Base-by-base conservation (phyloP, 192 early-diverging fungal genomes). In the Coemansia sp. region DNA sequence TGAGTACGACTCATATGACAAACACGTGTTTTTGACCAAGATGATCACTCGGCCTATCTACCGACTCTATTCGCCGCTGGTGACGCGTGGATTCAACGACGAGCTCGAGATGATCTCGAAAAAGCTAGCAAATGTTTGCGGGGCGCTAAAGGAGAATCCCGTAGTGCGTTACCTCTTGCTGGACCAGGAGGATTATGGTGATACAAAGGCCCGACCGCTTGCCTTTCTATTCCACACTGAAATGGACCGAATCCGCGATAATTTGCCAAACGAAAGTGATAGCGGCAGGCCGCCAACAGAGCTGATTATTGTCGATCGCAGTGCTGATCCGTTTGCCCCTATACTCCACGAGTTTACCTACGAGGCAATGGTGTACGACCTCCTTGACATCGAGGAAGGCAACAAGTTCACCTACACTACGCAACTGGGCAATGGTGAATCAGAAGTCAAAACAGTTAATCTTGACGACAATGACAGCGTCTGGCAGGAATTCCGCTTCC, bases 311-410 rank as follows among this genome's bases (percentile, higher is more conserved):
- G 69, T 93, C 24, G 98, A 99, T 67, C 88, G 98, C 56, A 89
- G 90, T 2, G 85, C 97, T 48, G 98, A 99, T 75, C 85, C 91
- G 49, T 87, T 89, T 60, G 86, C 93, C 4, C 94, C 98, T 6
- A 85, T 98, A 5, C 75, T 98, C 32, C 96, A 99, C 79, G 98
- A 99, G 75, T 98, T 99, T 62, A 97, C 98, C 0, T 99, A 99
- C 65, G 96, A 99, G 74, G 95, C 98, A 2, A 98, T 98, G 95
- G 87, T 92, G 54, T 88, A 94, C 61, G 98, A 99, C 72, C 76
- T 99, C 64, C 68, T 99, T 9, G 67, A 73, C 5, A 81, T 85
- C n/a, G 71, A 85, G 52, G 66, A 74, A 52, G 81, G 78, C 22
- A 59, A 56, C 28, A 76, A 74, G 70, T 83, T 68, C 38, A 57